Evolutionary conservation across 2,329 filamentous ascomycete genomes (phyloP), one percentile per base, ranked within the genome.

Genomic region (Alternaria sp.): DNA sequence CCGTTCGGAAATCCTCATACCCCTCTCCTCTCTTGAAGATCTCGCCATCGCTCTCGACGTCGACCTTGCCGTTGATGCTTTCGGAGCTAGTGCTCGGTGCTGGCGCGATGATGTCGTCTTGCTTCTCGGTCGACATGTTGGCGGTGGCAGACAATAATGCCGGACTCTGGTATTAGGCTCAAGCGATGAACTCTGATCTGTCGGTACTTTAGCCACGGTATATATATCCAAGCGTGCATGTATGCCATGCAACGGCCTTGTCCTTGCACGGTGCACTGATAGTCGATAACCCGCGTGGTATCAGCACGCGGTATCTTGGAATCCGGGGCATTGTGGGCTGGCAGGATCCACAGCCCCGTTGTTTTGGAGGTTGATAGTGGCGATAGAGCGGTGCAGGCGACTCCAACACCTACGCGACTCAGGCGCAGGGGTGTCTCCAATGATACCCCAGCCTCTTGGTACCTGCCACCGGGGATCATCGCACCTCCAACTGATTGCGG

Each of bases 1-100:
- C 84, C 2, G 83, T 85, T 20, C 84, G 79, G 62, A 86, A 86
- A 51, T 86, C 78, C 55, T 86, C 79, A 20, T 81, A 80, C 39
- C 80, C 81, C 36, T 80, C 78, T 1, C 75, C 78, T 61, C 76
- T 80, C 61, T 82, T 81, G 78, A 86, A 86, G 36, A 86, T 80
- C 64, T 86, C 84, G 52, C 75, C 76, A 51, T 79, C 78, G 42
- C 79, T 75, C 48, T 74, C 68, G 6, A 70, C 49, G 16, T 70
- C 68, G 5, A 62, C 61, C 41, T 75, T 73, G 6, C 59, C 66
- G 18, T 71, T 47, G 46, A 75, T 55, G 36, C 69, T 73, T 7
- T 68, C 66, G 7, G 55, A 58, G 42, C 51, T 62, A 53, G 59
- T 70, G 48, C 70, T 73, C 2, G 61, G 67, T 1, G 61, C 51